Evolutionary conservation across 2,329 filamentous ascomycete genomes (phyloP).

Genomic region (Nemania serpens): DNA sequence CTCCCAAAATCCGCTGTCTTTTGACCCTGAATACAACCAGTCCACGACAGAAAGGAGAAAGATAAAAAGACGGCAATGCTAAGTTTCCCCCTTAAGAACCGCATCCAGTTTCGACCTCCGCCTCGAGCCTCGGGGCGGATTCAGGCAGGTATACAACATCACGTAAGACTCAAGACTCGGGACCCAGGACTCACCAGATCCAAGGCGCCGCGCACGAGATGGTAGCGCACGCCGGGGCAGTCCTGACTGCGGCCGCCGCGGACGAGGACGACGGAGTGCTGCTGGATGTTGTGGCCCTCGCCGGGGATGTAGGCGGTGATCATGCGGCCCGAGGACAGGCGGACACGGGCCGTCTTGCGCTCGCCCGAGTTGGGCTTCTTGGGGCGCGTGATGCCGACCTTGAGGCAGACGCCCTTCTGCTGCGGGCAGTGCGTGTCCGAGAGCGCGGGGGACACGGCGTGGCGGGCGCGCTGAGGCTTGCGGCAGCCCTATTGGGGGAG

Average conservation of each 20-base stretch:
- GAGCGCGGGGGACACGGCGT: constrained; percentile 86
- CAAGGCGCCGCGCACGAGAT: constrained; percentile 86
- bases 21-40: too few species aligned
- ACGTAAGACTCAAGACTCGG: too few species aligned
- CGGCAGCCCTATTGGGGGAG: constrained; percentile 66
- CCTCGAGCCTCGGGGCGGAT: too few species aligned
- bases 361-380: constrained; percentile 99
- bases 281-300: constrained; percentile 98
- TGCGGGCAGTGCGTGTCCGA: constrained; percentile 70
- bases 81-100: too few species aligned
- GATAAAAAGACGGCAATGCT: too few species aligned
- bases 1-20: neutral
- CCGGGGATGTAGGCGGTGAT: constrained; percentile 95
- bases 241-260: constrained; percentile 91
- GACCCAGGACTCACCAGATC: constrained; percentile 90
- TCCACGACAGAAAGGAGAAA: too few species aligned
- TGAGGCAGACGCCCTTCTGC: constrained; percentile 94
- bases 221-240: constrained; percentile 97
- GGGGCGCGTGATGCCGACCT: constrained; percentile 89
- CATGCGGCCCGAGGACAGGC: constrained; percentile 83
- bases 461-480: constrained; percentile 77
- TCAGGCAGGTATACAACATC: neutral
- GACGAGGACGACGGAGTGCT: constrained; percentile 97
- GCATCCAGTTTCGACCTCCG: too few species aligned
- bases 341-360: constrained; percentile 90